Conservation (phyloP, 805 yeast genomes). For the Ogataea thermomethanolica region DNA sequence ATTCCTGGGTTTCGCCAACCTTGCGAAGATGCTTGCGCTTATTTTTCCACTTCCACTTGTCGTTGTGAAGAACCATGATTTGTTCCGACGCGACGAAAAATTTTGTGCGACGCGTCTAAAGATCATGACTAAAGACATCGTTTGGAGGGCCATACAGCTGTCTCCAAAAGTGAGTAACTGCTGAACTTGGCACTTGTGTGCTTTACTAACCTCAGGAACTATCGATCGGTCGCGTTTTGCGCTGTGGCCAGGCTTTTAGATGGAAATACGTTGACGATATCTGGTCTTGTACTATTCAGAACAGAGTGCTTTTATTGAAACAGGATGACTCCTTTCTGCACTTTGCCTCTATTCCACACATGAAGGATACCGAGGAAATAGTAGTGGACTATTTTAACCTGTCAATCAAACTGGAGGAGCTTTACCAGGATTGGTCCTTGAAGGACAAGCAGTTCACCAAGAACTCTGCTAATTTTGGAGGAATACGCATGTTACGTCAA, state of each 20-base stretch:
- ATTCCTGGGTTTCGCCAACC: slow-evolving; percentile 32
- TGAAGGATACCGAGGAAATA: slow-evolving; percentile 38
- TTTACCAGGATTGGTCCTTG: slow-evolving; percentile 61
- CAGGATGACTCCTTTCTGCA: slow-evolving; percentile 53
- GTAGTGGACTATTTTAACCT: slow-evolving; percentile 71
- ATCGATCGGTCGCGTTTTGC: slow-evolving; percentile 57
- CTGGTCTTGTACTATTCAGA: slow-evolving; percentile 64
- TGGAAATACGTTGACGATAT: slow-evolving; percentile 64
- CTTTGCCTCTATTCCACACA: slow-evolving; percentile 43
- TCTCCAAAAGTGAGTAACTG: slow-evolving; percentile 22
- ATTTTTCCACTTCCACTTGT: slow-evolving; percentile 50
- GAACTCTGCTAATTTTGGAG: slow-evolving; percentile 43
- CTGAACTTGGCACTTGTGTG: background rate
- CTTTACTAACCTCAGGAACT: slow-evolving; percentile 41
- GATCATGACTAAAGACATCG: slow-evolving; percentile 24
- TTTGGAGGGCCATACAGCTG: slow-evolving; percentile 28
- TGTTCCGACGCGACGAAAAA: slow-evolving; percentile 4
- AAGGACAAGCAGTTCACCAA: slow-evolving; percentile 49
- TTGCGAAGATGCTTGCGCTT: slow-evolving; percentile 40
- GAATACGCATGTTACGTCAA: slow-evolving; percentile 82
- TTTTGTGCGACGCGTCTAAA: slow-evolving; percentile 7
- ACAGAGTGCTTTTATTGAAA: slow-evolving; percentile 58
- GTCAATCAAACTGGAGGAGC: slow-evolving; percentile 45
- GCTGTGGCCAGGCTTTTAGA: slow-evolving; percentile 83
- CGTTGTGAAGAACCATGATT: slow-evolving; percentile 50